Evolutionary conservation across 768 basidiomycete species (phyloP).

Genomic region (Pseudohyphozyma bogoriensis): DNA sequence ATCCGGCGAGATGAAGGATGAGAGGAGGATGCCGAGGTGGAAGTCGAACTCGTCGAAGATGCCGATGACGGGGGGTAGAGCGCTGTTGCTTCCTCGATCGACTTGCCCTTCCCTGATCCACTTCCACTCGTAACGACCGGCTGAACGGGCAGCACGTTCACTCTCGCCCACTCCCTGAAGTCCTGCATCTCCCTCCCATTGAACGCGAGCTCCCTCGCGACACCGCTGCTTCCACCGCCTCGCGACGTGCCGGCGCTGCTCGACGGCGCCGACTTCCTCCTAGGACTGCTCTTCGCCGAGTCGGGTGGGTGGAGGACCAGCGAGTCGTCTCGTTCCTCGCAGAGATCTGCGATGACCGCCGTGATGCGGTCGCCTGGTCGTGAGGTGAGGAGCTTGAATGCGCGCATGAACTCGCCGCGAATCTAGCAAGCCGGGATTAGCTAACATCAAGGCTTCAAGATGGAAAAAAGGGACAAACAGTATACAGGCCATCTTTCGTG

Average conservation of each 20-base stretch:
- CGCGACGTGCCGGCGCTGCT: no score
- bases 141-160: conserved; percentile 11
- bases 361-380: conserved; percentile 56
- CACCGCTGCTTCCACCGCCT: no score
- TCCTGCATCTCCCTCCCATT: conserved; percentile 4
- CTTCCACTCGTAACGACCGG: background rate
- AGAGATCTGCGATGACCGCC: conserved; percentile 61
- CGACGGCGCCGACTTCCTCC: no score
- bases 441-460: background rate
- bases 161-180: conserved; percentile 16
- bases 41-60: background rate
- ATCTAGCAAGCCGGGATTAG: conserved; percentile 50
- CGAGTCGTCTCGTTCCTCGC: conserved; percentile 66
- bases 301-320: conserved; percentile 33
- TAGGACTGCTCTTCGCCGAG: background rate
- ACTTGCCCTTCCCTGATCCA: background rate
- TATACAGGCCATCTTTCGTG: conserved; percentile 89
- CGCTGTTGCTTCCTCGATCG: background rate
- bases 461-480: conserved; percentile 46
- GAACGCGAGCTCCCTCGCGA: no score
- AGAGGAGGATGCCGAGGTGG: background rate
- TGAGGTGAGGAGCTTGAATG: conserved; percentile 66
- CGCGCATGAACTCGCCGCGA: conserved; percentile 97
- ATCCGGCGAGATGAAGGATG: background rate
- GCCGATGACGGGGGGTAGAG: background rate